Evolutionary conservation across 768 basidiomycete genomes (phyloP), one percentile per base, ranked within the genome.

Genomic region (Hydnum rufescens): DNA sequence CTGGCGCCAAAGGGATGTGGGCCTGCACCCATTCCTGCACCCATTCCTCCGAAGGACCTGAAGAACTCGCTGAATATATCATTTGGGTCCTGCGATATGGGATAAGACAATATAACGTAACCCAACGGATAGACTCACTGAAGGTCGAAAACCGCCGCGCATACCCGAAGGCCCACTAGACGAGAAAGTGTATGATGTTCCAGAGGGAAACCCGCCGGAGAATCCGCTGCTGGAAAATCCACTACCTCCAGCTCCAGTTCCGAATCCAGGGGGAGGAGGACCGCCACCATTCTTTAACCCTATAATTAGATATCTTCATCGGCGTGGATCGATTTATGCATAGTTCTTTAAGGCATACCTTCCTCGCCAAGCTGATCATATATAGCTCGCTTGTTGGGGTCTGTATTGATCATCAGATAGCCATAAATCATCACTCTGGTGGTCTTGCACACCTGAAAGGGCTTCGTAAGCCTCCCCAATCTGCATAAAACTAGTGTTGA

Each of bases 331-430:
- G 26, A 39, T 39, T 8, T 39, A 39, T 39, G 19, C 25, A 22
- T 39, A 13, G 22, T 22, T 39, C 36, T 39, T 13, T 13, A 22
- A 0, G 36, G 22, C 36, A 8, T 28, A 47, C 93, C 92, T 53
- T 95, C 92, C 63, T 95, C 90, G 32, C 93, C 93, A 52, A 90
- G 80, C 58, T 95, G 87, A 64, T 95, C 92, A 58, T 90, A 96
- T 4, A 88, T 62, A 0, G 82, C 67, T 23, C 86, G 80, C 61
- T 88, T 89, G 62, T 87, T 71, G 64, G 77, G 76, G 66, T 95
- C 89, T 39, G 22, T 39, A 22, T n/a, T n/a, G n/a, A n/a, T 22
- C 36, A 39, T 39, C 36, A 39, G 22, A 39, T n/a, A 39, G 13
- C 36, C 36, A 39, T 39, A 39, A 39, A 22, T 39, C 22, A 1